These are phyloP conservation scores for Collybia nuda DNA, from an alignment of 768 basidiomycete species.

Conservation along the genomic window DNA sequence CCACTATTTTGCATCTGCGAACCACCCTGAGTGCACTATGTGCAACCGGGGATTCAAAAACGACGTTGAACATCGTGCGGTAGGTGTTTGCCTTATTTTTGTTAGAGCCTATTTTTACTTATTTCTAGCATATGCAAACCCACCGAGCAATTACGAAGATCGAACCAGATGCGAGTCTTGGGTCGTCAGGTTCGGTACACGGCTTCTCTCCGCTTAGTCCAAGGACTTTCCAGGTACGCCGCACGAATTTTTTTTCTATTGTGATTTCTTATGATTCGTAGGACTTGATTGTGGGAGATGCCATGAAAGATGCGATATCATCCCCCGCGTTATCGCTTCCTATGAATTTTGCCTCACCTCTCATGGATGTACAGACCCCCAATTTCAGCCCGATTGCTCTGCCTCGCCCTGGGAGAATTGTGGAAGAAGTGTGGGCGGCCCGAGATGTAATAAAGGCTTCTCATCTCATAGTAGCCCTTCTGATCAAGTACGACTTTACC, in stretches of 20 bases:
- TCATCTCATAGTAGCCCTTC: background rate
- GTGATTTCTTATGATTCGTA: constrained; percentile 3
- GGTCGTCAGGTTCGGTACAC: background rate
- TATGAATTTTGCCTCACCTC: constrained; percentile 27
- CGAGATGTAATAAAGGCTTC: constrained; percentile 22
- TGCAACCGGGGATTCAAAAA: constrained; percentile 44
- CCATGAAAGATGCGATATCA: constrained; percentile 9
- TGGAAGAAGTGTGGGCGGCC: constrained; percentile 31
- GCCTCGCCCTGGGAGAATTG: constrained; percentile 29
- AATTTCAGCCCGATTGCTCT: constrained; percentile 30
- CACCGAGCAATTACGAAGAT: constrained; percentile 1
- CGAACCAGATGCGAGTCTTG: background rate
- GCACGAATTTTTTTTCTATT: background rate
- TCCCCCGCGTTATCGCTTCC: constrained; percentile 29
- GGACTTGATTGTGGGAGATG: constrained; percentile 21
- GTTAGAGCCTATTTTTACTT: background rate
- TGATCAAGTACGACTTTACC: background rate
- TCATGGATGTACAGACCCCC: constrained; percentile 31
- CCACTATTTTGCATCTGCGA: constrained; percentile 40
- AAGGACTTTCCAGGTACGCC: constrained; percentile 1
- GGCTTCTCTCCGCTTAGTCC: constrained; percentile 2
- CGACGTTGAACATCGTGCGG: constrained; percentile 32
- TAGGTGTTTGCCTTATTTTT: constrained; percentile 15
- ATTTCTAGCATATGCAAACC: constrained; percentile 4
- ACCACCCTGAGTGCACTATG: constrained; percentile 43